phyloP scores from a whole-genome alignment of 2,329 filamentous ascomycete species.

The Phialocephala sp. region DNA sequence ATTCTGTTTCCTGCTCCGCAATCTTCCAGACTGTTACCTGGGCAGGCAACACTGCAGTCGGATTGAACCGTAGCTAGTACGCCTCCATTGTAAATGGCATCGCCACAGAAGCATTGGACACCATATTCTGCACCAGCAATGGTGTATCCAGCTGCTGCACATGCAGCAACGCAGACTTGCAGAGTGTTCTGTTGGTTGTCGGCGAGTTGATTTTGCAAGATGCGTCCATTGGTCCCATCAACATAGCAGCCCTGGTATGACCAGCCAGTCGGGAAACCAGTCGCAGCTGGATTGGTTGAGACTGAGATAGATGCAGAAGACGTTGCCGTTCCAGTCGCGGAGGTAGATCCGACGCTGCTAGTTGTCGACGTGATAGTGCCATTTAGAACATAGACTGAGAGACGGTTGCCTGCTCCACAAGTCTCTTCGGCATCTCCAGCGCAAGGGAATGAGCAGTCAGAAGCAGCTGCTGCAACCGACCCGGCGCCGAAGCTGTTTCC shows the following conservation, averaged over 20 bases:
- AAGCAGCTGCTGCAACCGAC: constrained; percentile 18
- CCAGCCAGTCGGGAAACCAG: constrained; percentile 37
- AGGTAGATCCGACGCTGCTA: background rate
- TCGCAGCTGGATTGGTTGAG: constrained; percentile 23
- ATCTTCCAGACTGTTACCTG: constrained; percentile 37
- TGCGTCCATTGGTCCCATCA: constrained; percentile 35
- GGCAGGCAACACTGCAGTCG: constrained; percentile 40
- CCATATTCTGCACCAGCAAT: constrained; percentile 46
- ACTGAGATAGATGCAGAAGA: constrained; percentile 10
- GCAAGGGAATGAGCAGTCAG: constrained; percentile 29
- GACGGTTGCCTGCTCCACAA: constrained; percentile 33
- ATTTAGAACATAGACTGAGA: constrained; percentile 32
- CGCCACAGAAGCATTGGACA: constrained; percentile 41
- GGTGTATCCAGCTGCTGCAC: constrained; percentile 35
- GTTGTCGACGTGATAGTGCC: constrained; percentile 18
- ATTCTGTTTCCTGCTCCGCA: constrained; percentile 43
- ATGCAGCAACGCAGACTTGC: constrained; percentile 44
- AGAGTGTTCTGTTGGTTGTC: constrained; percentile 32
- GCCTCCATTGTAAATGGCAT: constrained; percentile 37
- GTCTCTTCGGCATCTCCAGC: constrained; percentile 22
- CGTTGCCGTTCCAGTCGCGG: background rate
- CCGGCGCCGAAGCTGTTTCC: constrained; percentile 47
- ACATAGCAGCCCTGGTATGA: constrained; percentile 37
- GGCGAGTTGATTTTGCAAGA: constrained; percentile 32
- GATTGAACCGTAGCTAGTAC: constrained; percentile 42